Evolutionary conservation across 768 basidiomycete species (phyloP).

Genomic region (Lactarius quietus): DNA sequence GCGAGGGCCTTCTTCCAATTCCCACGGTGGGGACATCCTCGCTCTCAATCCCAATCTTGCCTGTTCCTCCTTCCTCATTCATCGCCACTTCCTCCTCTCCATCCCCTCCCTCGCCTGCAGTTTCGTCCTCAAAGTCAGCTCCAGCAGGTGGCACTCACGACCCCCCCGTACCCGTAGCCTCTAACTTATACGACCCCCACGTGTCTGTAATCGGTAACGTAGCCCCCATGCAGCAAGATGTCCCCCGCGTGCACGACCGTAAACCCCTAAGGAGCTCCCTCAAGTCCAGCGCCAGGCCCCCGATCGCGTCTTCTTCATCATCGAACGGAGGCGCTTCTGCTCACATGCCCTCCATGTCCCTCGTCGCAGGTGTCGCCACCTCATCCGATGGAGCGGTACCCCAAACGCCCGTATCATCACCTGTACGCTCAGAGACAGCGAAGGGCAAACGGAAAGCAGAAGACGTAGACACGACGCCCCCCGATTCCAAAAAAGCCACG

Average conservation of each 20-base stretch:
- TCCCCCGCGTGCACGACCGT: conserved; percentile 21
- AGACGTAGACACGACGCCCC: conserved; percentile 66
- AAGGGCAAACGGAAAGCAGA: conserved; percentile 73
- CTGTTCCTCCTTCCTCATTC: background rate
- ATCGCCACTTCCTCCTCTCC: conserved; percentile 1
- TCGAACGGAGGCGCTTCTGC: conserved; percentile 1
- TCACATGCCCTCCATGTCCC: conserved; percentile 18
- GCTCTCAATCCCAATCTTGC: background rate
- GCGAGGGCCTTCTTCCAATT: background rate
- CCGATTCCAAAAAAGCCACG: conserved; percentile 58
- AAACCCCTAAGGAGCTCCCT: conserved; percentile 25
- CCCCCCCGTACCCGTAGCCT: conserved; percentile 2
- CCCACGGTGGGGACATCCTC: conserved; percentile 10
- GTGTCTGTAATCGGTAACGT: conserved; percentile 15
- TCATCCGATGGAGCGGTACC: conserved; percentile 31
- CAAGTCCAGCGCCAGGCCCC: conserved; percentile 20
- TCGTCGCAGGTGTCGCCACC: conserved; percentile 24
- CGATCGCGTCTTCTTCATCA: conserved; percentile 25
- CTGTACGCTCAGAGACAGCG: conserved; percentile 34
- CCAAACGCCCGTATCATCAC: conserved; percentile 21
- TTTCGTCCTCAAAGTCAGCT: background rate
- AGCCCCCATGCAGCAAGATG: conserved; percentile 21
- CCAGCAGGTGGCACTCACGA: conserved; percentile 10
- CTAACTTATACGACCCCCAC: conserved; percentile 23
- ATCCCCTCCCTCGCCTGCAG: background rate